Evolutionary conservation across 2,329 filamentous ascomycete genomes (phyloP).

Genomic region (Beauveria sp.): DNA sequence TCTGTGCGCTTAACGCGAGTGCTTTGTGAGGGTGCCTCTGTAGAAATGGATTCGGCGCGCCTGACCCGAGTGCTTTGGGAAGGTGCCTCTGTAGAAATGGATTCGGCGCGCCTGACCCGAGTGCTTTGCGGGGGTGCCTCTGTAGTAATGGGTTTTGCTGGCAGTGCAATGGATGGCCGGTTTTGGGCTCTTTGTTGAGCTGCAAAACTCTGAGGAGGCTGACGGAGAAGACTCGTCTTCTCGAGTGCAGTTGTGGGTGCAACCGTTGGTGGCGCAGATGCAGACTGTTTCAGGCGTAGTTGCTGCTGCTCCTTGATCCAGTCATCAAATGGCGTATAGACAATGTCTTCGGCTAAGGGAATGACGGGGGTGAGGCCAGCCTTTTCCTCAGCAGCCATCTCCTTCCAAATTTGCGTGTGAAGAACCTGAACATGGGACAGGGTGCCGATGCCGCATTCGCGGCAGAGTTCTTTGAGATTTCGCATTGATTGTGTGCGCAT

Average conservation of each 20-base stretch:
- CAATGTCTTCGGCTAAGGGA: conserved; percentile 52
- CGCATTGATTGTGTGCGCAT: conserved; percentile 38
- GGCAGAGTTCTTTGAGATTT: conserved; percentile 51
- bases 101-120: conserved; percentile 16
- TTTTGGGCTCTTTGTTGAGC: conserved; percentile 56
- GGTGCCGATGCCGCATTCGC: conserved; percentile 51
- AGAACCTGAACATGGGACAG: conserved; percentile 39
- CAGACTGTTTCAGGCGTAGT: conserved; percentile 24
- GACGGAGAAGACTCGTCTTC: conserved; percentile 39
- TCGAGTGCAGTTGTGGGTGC: conserved; percentile 18
- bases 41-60: neutral
- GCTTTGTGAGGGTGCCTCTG: no score
- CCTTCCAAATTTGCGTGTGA: conserved; percentile 54
- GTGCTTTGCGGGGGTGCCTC: conserved; percentile 23
- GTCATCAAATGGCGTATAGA: conserved; percentile 58
- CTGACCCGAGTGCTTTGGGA: no score
- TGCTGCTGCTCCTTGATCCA: conserved; percentile 47
- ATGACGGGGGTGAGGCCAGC: conserved; percentile 56
- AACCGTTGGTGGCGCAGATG: conserved; percentile 20
- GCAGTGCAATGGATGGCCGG: conserved; percentile 28
- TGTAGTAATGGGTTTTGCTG: conserved; percentile 20
- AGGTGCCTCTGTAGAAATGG: no score
- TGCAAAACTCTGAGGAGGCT: conserved; percentile 57
- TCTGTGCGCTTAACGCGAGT: conserved; percentile 14
- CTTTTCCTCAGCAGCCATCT: conserved; percentile 62